Base-by-base conservation (phyloP, 345 rosid species). In the Eucalyptus caleyi region DNA sequence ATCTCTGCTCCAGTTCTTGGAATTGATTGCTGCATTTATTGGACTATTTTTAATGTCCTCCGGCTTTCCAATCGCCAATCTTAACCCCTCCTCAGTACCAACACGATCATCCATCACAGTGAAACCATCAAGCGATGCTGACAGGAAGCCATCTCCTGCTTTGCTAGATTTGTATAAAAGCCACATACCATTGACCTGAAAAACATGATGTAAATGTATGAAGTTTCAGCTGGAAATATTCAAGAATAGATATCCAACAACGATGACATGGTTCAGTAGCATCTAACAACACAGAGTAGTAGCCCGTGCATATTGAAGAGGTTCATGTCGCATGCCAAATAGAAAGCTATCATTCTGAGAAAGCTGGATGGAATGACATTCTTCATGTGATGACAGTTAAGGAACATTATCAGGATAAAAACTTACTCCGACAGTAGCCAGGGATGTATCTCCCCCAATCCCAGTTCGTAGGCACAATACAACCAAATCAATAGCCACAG, bases 41-140 rank as follows among this genome's bases (percentile, higher is more conserved):
- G 92, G 90, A 86, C 91, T 92, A 93, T 91, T 90, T 90, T 91
- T 91, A 89, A 92, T 88, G 65, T 93, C 92, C 87, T 93, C 93
- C n/a, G 98, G 95, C 90, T 92, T 95, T 89, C 99, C 97, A 88
- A 98, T 93, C 5, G 99, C 98, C 93, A 96, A 91, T 89, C 97
- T 95, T 91, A 95, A 95, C 88, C 94, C 98, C 91, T 96, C 95
- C 91, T 93, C 94, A 88, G 96, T 96, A 88, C 99, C 99, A 88
- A 94, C 97, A 83, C 99, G 99, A 91, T 98, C 95, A 94, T 98
- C 99, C 90, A 94, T 93, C 89, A 98, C 97, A 90, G 95, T 92
- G 89, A 98, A 96, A 88, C 96, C 97, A 94, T 93, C 95, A 89
- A 98, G 95, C 65, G 98, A 95, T 89, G 99, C 97, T 11, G 98